Evolutionary conservation across 495 filamentous ascomycete species (phyloP).

Genomic region (Aspergillus cavernicola): DNA sequence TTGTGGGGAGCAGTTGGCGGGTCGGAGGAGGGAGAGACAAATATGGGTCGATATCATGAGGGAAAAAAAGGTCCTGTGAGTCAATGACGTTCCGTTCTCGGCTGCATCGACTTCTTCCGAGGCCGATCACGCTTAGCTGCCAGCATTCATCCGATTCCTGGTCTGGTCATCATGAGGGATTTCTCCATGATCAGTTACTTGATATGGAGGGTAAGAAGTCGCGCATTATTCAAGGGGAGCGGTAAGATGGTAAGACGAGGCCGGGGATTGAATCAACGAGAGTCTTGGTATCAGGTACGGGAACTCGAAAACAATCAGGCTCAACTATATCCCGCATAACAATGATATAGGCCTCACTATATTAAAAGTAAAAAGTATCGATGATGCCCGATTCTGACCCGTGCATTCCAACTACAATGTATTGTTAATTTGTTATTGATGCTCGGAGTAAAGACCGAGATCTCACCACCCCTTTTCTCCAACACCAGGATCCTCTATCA

Average conservation of each 20-base stretch:
- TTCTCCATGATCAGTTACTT: not conserved
- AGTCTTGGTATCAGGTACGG: too few species aligned
- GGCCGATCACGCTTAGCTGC: constrained; percentile 11
- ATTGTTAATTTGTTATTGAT: too few species aligned
- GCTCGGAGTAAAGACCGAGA: too few species aligned
- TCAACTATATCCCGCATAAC: not conserved
- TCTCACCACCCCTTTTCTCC: too few species aligned
- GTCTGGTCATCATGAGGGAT: not conserved
- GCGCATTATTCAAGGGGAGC: too few species aligned
- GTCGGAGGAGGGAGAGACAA: constrained; percentile 7
- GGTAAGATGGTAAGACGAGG: too few species aligned
- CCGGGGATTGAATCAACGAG: too few species aligned
- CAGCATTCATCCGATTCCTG: not conserved
- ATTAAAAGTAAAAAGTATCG: too few species aligned
- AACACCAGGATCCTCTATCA: too few species aligned
- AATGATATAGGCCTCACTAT: not conserved
- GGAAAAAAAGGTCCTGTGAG: not conserved
- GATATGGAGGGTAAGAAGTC: too few species aligned
- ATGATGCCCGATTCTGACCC: too few species aligned
- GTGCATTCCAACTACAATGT: too few species aligned
- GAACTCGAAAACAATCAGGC: not conserved
- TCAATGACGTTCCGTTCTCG: constrained; percentile 22
- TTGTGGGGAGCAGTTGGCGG: constrained; percentile 12
- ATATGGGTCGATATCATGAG: constrained; percentile 20
- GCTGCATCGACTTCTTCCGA: constrained; percentile 9